Base-by-base conservation (phyloP, 2,329 filamentous ascomycete species). In the Helicocarpus griseus region DNA sequence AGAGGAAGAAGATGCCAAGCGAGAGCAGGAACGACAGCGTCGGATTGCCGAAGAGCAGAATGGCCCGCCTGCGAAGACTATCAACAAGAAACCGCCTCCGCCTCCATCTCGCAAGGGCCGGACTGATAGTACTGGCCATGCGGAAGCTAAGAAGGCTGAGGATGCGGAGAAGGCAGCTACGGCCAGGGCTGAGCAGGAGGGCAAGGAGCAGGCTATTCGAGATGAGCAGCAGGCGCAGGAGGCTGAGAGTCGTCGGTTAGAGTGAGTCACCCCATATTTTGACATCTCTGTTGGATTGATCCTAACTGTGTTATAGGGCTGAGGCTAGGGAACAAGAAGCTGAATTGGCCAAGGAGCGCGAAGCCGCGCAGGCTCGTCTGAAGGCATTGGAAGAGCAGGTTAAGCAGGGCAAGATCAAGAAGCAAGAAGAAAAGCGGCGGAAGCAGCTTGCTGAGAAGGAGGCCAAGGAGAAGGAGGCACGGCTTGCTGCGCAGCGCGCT, bases 311-410 rank as follows among this genome's bases (percentile, higher is more conserved):
- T 33, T 43, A 33, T 61, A 96, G 89, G 76, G 75, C 85, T 54
- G 81, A 86, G 65, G 85, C 87, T 41, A 80, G 75, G 60, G 76
- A 79, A 48, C 86, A 91, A 66, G 89, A 95, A 67, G 82, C 86
- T 26, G 89, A 94, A 54, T 78, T 95, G 51, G 82, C 80, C 29
- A 82, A 79, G 58, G 89, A 96, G 69, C 85, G 85, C 50, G 81
- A 89, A 61, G 89, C 86, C 49, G 83, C 90, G 38, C 82, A 86
- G 60, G 86, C 87, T 56, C 88, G 90, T 48, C 78, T 97, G 22
- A 88, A 83, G 65, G 89, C 89, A 14, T 80, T 98, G 7, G 90
- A 98, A 69, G 89, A 97, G 66, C 89, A 96, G 69, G 89, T 97
- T 49, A 85, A 84, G 56, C 87, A 90, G 65, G 89, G 90, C 62